phyloP scores from a whole-genome alignment of 2,329 filamentous ascomycete species.

The Ascosphaera pollenicola region DNA sequence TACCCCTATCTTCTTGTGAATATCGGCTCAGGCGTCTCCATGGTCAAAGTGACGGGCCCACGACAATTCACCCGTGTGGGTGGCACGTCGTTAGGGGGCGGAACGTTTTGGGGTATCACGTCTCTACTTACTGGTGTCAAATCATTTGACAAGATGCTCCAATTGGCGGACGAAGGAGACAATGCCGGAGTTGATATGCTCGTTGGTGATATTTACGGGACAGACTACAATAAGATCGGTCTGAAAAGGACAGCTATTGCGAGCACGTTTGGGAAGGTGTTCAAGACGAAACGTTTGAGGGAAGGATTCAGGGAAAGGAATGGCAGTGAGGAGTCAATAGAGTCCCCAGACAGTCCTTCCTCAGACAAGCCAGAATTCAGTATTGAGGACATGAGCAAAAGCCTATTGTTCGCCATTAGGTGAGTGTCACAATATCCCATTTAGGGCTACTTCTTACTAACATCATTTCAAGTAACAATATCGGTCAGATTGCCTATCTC shows the following conservation, averaged over 20 bases:
- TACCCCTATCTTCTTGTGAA: conserved; percentile 97
- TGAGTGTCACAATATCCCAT: conserved; percentile 10
- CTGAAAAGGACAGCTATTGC: conserved; percentile 91
- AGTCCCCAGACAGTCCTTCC: conserved; percentile 26
- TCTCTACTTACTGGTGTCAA: conserved; percentile 80
- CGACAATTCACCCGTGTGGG: conserved; percentile 75
- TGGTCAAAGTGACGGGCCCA: conserved; percentile 89
- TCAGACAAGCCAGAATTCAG: conserved; percentile 35
- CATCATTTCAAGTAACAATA: conserved; percentile 52
- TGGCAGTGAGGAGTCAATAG: conserved; percentile 32
- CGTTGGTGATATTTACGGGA: conserved; percentile 93
- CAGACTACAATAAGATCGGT: conserved; percentile 88
- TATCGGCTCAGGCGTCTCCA: conserved; percentile 89
- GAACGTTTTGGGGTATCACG: conserved; percentile 91
- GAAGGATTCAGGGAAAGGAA: conserved; percentile 59
- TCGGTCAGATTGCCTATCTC: conserved; percentile 93
- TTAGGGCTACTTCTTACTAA: background rate
- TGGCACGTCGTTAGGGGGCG: conserved; percentile 81
- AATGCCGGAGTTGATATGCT: conserved; percentile 90
- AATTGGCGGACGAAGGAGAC: conserved; percentile 73
- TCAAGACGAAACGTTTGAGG: conserved; percentile 71
- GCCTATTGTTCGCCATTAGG: conserved; percentile 75
- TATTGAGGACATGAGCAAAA: conserved; percentile 69
- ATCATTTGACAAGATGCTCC: conserved; percentile 95
- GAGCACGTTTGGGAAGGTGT: conserved; percentile 90